Percentiles rank a stretch among this genome's conserved stretches.
These are phyloP conservation scores for Malassezia equina DNA, from an alignment of 1,284 basidiomycete species.

Conservation along the genomic window DNA sequence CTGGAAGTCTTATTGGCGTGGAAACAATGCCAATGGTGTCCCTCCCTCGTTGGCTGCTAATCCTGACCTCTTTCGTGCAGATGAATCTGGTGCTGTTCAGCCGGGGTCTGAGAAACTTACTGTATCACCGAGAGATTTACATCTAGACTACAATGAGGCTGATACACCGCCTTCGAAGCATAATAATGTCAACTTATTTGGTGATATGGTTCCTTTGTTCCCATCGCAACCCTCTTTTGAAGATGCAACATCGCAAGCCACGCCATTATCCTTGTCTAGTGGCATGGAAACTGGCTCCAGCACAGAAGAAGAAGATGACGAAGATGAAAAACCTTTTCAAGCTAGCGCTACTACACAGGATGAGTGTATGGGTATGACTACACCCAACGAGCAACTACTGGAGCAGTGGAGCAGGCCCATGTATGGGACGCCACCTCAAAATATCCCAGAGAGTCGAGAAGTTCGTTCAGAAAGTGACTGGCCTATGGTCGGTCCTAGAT, in stretches of 20 bases:
- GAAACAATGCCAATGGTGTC: not conserved
- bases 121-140: conserved; percentile 11
- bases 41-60: not conserved
- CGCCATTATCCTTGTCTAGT: conserved; percentile 5
- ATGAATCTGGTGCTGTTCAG: not conserved
- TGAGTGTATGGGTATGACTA: not conserved
- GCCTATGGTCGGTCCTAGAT: conserved; percentile 9
- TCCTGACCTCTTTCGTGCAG: conserved; percentile 2
- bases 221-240: not conserved
- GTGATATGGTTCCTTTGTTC: not conserved
- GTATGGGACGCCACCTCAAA: not conserved
- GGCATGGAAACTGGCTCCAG: conserved; percentile 16
- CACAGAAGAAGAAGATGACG: conserved; percentile 18
- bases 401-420: conserved; percentile 16
- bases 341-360: not conserved
- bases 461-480: not conserved
- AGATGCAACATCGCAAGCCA: not conserved
- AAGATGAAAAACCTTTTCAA: conserved; percentile 16
- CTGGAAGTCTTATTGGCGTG: conserved; percentile 8
- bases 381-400: conserved; percentile 14
- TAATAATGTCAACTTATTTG: not conserved
- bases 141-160: conserved; percentile 5
- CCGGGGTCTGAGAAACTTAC: conserved; percentile 6
- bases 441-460: not conserved
- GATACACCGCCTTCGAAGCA: conserved; percentile 1